These are phyloP conservation scores for Podospora comata DNA, from an alignment of 495 filamentous ascomycete species.

Conservation along the genomic window DNA sequence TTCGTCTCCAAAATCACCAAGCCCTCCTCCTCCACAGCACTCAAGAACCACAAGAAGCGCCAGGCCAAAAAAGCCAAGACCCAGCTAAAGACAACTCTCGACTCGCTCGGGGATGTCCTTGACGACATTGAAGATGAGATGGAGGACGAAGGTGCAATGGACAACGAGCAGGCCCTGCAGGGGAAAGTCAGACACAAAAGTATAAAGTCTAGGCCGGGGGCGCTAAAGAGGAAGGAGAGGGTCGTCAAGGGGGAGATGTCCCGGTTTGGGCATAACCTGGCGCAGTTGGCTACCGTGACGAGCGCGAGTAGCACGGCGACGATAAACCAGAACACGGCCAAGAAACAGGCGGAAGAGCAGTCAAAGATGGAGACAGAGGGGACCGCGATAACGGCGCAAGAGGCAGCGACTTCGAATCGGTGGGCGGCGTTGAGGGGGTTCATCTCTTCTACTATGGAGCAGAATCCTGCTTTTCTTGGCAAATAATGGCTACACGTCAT, in stretches of 20 bases:
- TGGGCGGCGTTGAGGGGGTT: slow-evolving; percentile 69
- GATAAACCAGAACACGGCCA: neutral
- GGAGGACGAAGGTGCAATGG: slow-evolving; percentile 35
- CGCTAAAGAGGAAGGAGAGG: slow-evolving; percentile 77
- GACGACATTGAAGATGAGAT: slow-evolving; percentile 50
- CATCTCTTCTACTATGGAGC: slow-evolving; percentile 71
- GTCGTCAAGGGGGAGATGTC: slow-evolving; percentile 74
- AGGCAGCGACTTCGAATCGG: slow-evolving; percentile 50
- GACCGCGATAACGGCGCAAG: slow-evolving; percentile 10
- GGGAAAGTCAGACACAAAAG: slow-evolving; percentile 64
- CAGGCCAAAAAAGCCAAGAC: slow-evolving; percentile 57
- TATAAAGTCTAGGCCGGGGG: slow-evolving; percentile 69
- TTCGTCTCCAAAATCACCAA: slow-evolving; percentile 76
- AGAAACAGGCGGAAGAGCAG: slow-evolving; percentile 8
- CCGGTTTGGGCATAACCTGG: slow-evolving; percentile 79
- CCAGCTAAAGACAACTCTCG: slow-evolving; percentile 64
- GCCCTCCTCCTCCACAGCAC: slow-evolving; percentile 29
- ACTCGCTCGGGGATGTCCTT: slow-evolving; percentile 73
- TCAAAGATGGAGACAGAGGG: slow-evolving; percentile 16
- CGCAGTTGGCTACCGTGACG: slow-evolving; percentile 53
- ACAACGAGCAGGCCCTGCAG: slow-evolving; percentile 36
- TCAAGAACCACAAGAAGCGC: slow-evolving; percentile 54
- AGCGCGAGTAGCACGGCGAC: neutral
- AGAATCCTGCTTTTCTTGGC: slow-evolving; percentile 59
- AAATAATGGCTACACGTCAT: slow-evolving; percentile 13